Evolutionary conservation across 2,329 filamentous ascomycete species (phyloP).

Genomic region (Botrytis medusae): DNA sequence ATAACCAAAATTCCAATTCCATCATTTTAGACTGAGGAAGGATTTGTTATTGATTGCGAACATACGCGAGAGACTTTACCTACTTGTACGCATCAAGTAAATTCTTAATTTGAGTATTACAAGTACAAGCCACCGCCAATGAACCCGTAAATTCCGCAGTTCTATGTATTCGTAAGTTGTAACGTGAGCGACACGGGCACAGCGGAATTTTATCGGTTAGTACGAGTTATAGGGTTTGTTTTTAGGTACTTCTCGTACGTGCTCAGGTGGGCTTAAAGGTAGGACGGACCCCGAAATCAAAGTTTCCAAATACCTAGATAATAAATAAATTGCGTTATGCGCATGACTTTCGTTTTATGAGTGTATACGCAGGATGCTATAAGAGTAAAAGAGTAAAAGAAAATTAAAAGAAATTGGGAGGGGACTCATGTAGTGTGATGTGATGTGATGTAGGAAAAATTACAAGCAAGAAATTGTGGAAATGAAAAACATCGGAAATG

Average conservation of each 20-base stretch:
- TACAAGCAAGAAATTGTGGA: conserved; percentile 18
- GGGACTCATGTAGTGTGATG: conserved; percentile 3
- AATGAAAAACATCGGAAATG: background rate
- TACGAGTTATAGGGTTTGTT: background rate
- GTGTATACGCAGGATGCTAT: conserved; percentile 1
- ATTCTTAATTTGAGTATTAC: background rate
- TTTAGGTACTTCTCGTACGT: background rate
- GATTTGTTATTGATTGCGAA: conserved; percentile 2
- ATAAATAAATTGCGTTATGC: conserved; percentile 9
- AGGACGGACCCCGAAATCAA: background rate
- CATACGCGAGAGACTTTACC: background rate
- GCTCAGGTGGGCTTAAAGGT: conserved; percentile 1
- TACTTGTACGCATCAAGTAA: background rate
- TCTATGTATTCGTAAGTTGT: background rate
- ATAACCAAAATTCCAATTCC: background rate
- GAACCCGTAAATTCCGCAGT: background rate
- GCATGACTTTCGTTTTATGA: conserved; percentile 15
- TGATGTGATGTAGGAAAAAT: conserved; percentile 9
- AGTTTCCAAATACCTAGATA: background rate
- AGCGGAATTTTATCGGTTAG: background rate
- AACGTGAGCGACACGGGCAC: conserved; percentile 1
- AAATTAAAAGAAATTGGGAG: background rate
- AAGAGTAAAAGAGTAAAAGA: background rate
- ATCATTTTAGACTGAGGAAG: background rate
- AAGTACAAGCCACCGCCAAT: conserved; percentile 1